Conservation (phyloP, 352 stramenopile genomes). For the Phytophthora colocasiae region DNA sequence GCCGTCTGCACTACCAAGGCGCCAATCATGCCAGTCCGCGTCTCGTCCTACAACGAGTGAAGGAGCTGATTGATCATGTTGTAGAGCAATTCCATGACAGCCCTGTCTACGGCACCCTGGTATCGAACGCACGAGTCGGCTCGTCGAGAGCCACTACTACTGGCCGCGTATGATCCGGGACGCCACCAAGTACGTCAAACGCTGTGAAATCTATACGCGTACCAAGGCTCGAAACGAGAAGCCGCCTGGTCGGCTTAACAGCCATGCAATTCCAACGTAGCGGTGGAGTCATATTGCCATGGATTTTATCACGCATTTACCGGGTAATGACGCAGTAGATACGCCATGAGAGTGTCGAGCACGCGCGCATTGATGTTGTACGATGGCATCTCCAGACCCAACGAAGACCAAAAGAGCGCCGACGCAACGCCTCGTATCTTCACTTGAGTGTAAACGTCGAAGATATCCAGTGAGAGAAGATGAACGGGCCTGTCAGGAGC, state of each 20-base stretch:
- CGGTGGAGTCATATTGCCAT: neutral
- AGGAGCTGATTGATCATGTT: neutral
- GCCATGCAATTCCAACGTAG: neutral
- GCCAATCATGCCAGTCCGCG: neutral
- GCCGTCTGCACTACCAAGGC: neutral
- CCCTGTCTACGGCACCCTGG: neutral
- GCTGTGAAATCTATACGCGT: neutral
- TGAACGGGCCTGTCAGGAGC: no score
- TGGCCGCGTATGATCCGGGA: no score
- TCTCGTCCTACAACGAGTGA: neutral
- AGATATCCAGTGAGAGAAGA: no score
- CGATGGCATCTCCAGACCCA: no score
- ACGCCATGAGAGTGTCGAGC: no score
- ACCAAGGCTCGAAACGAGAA: neutral
- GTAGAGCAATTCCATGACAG: neutral
- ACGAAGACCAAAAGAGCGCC: no score
- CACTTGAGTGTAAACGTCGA: no score
- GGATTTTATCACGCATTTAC: conserved; percentile 3
- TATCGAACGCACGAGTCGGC: neutral
- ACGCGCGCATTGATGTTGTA: no score
- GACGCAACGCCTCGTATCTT: no score
- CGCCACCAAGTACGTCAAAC: no score
- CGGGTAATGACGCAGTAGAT: no score
- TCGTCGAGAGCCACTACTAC: no score
- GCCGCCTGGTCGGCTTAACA: neutral